phyloP scores from a whole-genome alignment of 2,329 filamentous ascomycete species.

The Fusarium nanum region DNA sequence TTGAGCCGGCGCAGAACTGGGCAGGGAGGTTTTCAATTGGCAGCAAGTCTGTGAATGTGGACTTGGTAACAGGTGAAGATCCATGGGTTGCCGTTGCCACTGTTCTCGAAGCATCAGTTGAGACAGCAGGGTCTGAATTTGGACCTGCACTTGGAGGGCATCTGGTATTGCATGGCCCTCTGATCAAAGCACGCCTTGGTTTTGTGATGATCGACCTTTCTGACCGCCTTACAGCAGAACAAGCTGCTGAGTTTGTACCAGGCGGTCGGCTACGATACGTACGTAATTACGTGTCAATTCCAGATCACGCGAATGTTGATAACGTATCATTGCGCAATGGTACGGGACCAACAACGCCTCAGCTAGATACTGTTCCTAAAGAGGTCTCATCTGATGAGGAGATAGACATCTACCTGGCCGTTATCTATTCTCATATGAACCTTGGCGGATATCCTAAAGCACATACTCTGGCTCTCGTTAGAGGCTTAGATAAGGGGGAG shows the following conservation, averaged over 20 bases:
- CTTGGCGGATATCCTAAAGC: not conserved
- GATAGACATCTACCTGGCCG: constrained; percentile 20
- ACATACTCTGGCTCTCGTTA: constrained; percentile 21
- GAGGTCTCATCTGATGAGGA: not conserved
- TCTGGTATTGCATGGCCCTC: constrained; percentile 25
- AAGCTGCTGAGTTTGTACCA: constrained; percentile 34
- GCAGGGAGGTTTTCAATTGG: constrained; percentile 15
- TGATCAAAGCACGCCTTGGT: constrained; percentile 29
- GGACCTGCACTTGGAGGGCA: constrained; percentile 16
- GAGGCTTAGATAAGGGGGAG: constrained; percentile 23
- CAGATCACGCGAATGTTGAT: not conserved
- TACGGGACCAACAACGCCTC: not conserved
- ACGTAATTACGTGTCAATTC: constrained; percentile 4
- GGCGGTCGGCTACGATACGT: constrained; percentile 29
- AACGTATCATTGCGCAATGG: not conserved
- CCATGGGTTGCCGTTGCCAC: constrained; percentile 13
- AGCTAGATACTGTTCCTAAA: constrained; percentile 15
- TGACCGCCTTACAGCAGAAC: constrained; percentile 17
- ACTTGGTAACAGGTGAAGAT: constrained; percentile 7
- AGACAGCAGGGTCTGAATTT: constrained; percentile 18
- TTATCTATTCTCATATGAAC: constrained; percentile 16
- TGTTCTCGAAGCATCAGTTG: constrained; percentile 20
- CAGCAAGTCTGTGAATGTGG: constrained; percentile 2
- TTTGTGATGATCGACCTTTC: constrained; percentile 25
- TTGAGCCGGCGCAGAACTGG: constrained; percentile 14